Base-by-base conservation (phyloP, 2,329 filamentous ascomycete species). In the Bipolaris victoriae region DNA sequence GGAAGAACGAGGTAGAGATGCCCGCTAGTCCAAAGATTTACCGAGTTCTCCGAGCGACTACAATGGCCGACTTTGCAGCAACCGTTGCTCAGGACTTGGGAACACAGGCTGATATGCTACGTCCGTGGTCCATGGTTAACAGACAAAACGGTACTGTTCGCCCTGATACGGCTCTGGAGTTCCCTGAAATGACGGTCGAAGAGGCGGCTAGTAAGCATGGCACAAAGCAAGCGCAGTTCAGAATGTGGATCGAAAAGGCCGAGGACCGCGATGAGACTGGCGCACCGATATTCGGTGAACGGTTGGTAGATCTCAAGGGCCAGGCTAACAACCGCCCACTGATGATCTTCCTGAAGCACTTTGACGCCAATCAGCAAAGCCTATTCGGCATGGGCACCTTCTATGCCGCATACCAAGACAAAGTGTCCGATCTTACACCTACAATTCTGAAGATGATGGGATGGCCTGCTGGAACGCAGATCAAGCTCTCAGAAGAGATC, bases 51-150 rank as follows among this genome's bases (percentile, higher is more conserved):
- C 88, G 90, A 58, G 82, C 87, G n/a, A 89, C 88, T 64, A 90
- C 88, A 0, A 84, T 98, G 62, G 81, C 86, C 45, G 90, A 97
- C 7, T 88, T 98, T 61, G 85, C 88, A 5, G 80, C 82, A 24
- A 83, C 84, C 20, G 83, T 98, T 58, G 92, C 90, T 0, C 78
- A 86, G 37, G 90, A 96, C 55, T 82, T 90, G 48, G 83, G 81
- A 0, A 77, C 90, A 48, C 87, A 93, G 43, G 82, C 89, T 0
- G 86, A 87, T 55, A 85, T 86, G 60, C 79, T 98, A 22, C 87
- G 95, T 20, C 85, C 97, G 16, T 99, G 95, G 96, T 87, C 92
- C 52, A 97, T 99, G 93, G 95, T 99, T 1, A 98, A 97, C 73
- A 89, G 95, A 10, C 95, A 99, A 76, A 99, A 99, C 75, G 97